Evolutionary conservation across 164 flowering plant genomes (phyloP).

Genomic region (Nymphaea colorata): DNA sequence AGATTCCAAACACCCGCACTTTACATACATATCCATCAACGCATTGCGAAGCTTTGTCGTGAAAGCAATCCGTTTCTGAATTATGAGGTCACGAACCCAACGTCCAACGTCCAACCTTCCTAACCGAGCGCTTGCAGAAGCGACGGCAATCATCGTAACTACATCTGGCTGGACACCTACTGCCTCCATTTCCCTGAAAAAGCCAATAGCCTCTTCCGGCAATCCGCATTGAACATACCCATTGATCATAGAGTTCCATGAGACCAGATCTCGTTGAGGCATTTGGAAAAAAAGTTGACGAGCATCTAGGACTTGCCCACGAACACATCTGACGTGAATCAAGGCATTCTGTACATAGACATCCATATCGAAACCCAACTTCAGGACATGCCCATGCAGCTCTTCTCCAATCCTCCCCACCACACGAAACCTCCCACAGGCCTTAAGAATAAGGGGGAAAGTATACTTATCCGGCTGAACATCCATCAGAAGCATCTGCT

Average conservation of each 20-base stretch:
- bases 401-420: constrained; percentile 17
- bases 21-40: constrained; percentile 59
- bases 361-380: constrained; percentile 34
- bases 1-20: constrained; percentile 41
- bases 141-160: constrained; percentile 59
- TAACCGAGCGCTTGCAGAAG: constrained; percentile 37
- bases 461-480: constrained; percentile 43
- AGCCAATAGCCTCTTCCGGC: constrained; percentile 24
- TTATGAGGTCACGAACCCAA: constrained; percentile 29
- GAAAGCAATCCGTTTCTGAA: constrained; percentile 20
- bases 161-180: constrained; percentile 41
- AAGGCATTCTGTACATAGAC: constrained; percentile 33
- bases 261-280: constrained; percentile 48
- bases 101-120: constrained; percentile 34
- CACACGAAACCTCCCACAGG: constrained; percentile 19
- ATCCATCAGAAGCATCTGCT: constrained; percentile 26
- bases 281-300: constrained; percentile 41
- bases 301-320: constrained; percentile 35
- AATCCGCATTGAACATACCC: constrained; percentile 45
- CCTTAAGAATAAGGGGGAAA: constrained; percentile 43
- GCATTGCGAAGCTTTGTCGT: constrained; percentile 39
- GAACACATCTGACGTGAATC: constrained; percentile 29
- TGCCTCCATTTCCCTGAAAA: constrained; percentile 29
- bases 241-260: constrained; percentile 68
- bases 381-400: constrained; percentile 40